Base-by-base conservation (phyloP, 768 basidiomycete species). In the Amanita molliuscula region DNA sequence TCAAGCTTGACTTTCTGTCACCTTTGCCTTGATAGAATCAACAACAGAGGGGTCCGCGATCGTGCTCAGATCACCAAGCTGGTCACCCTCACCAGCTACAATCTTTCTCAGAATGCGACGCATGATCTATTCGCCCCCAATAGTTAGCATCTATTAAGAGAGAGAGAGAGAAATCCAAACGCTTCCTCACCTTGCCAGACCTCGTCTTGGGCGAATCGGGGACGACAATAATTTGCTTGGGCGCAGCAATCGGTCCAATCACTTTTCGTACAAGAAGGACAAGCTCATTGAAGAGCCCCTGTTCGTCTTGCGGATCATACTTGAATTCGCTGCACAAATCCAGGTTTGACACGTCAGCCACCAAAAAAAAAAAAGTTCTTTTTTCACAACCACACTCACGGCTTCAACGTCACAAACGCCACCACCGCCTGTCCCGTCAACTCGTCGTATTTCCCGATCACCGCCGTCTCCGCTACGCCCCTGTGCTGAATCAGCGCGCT, bases 201-300 rank as follows among this genome's bases (percentile, higher is more conserved):
- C 95, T 76, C 29, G 95, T 97, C 80, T 96, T 96, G 33, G 94
- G 94, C 48, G 96, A 70, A 67, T 95, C 93, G 37, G 65, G 56
- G 55, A 91, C 85, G 58, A 94, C 72, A 65, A 75, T 82, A 57
- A 95, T 80, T 70, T 85, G 88, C 79, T 97, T 98, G 23, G 95
- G 95, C 13, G 93, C 85, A 1, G 95, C 95, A 67, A 99, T 97
- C 2, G 96, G 94, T 3, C 95, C 96, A 53, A 99, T 99, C 38
- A 88, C 88, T 71, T 98, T 98, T 61, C 96, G 83, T 16, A 97
- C 94, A 70, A 97, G 94, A 28, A 97, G 79, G 25, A 84, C 76
- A 53, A 99, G 80, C 68, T 97, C 95, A 68, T 96, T 97, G 47
- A 69, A 55, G 29, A 97, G 77, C 0, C 66, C 73, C 0, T 73